These are phyloP conservation scores for Tuber indicum DNA, from an alignment of 495 filamentous ascomycete genomes.

Conservation along the genomic window DNA sequence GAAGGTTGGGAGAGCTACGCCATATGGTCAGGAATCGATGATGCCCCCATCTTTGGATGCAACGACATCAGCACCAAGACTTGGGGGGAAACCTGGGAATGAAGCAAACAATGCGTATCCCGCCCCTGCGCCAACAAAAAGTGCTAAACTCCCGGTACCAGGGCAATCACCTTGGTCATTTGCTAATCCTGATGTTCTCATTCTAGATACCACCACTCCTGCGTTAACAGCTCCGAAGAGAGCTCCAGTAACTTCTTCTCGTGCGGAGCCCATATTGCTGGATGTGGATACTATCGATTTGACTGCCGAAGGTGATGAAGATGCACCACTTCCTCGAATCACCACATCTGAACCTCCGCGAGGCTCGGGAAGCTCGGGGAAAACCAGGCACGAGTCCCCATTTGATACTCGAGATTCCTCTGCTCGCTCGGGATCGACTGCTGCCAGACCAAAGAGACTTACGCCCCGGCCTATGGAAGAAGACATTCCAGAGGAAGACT, in stretches of 20 bases:
- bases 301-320: slow-evolving; percentile 26
- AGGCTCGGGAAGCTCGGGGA: background rate
- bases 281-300: slow-evolving; percentile 39
- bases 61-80: slow-evolving; percentile 5
- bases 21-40: background rate
- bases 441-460: background rate
- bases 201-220: slow-evolving; percentile 7
- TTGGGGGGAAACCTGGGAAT: slow-evolving; percentile 1
- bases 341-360: background rate
- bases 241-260: slow-evolving; percentile 3
- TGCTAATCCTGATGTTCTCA: background rate
- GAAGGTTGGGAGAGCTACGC: background rate
- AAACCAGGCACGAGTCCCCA: slow-evolving; percentile 6
- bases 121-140: slow-evolving; percentile 15
- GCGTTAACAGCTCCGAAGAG: background rate
- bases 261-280: slow-evolving; percentile 16
- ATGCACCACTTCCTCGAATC: background rate
- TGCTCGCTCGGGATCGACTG: background rate
- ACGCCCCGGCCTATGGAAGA: background rate
- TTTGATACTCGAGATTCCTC: background rate
- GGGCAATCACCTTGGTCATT: background rate
- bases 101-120: slow-evolving; percentile 9
- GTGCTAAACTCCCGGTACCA: background rate
- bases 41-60: slow-evolving; percentile 3
- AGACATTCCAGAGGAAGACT: background rate